Conservation (phyloP, 1,139 yeast species). For the Candida pseudoviswanathii region DNA sequence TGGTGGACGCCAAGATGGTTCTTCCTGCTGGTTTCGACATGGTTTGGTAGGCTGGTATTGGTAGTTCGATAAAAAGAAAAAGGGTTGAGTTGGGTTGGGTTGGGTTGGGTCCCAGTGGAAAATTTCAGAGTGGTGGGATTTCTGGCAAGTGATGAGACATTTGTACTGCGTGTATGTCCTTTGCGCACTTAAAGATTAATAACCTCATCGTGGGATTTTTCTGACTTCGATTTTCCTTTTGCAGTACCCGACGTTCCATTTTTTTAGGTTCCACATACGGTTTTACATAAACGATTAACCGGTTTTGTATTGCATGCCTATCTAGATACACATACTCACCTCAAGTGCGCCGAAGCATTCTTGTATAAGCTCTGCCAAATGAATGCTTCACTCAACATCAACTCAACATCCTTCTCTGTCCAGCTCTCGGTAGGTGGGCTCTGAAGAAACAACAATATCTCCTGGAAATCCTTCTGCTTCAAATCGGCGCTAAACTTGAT, state of each 20-base stretch:
- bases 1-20: conserved; percentile 83
- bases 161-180: background rate
- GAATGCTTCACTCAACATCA: conserved; percentile 90
- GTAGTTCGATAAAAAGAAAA: background rate
- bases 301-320: background rate
- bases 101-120: background rate
- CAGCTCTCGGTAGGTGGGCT: conserved; percentile 83
- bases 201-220: too few relatives aligned
- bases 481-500: conserved; percentile 81
- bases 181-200: too few relatives aligned
- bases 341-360: conserved; percentile 82
- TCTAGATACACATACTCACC: conserved; percentile 18
- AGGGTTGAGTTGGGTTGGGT: background rate
- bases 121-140: background rate
- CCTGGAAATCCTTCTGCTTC: conserved; percentile 91
- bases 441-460: conserved; percentile 85
- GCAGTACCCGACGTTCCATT: too few relatives aligned
- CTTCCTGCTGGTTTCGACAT: conserved; percentile 57
- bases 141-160: background rate
- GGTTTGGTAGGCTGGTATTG: background rate
- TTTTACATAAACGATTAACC: too few relatives aligned
- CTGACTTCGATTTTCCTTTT: too few relatives aligned
- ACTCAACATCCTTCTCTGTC: conserved; percentile 88
- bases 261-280: too few relatives aligned
- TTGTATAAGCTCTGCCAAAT: conserved; percentile 94